phyloP scores from a whole-genome alignment of 2,329 filamentous ascomycete genomes.

The Aspergillus sergii region DNA sequence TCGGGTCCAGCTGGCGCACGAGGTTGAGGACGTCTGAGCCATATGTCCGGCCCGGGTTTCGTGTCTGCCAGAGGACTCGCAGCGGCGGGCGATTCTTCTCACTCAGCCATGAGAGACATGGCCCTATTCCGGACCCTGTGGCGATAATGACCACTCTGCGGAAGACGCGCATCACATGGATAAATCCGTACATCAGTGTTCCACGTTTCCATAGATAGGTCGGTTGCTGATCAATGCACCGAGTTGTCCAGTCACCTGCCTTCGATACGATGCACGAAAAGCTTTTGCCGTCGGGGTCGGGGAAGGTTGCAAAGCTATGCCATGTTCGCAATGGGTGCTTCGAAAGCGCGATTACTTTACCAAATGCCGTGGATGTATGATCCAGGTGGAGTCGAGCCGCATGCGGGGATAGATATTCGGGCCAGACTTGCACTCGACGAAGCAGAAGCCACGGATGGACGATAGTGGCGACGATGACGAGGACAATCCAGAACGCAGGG shows the following conservation, averaged over 20 bases:
- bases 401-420: slow-evolving; percentile 26
- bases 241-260: slow-evolving; percentile 28
- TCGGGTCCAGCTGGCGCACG: slow-evolving; percentile 35
- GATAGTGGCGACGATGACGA: slow-evolving; percentile 24
- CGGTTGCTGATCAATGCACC: slow-evolving; percentile 23
- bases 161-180: slow-evolving; percentile 35
- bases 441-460: slow-evolving; percentile 26
- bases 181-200: slow-evolving; percentile 11
- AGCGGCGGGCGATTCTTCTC: slow-evolving; percentile 24
- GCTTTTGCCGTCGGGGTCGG: slow-evolving; percentile 11
- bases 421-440: slow-evolving; percentile 21
- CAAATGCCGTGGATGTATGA: slow-evolving; percentile 20
- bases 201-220: slow-evolving; percentile 23
- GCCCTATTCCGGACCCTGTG: slow-evolving; percentile 44
- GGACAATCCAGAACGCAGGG: slow-evolving; percentile 25
- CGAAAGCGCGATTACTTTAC: slow-evolving; percentile 21
- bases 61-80: slow-evolving; percentile 38
- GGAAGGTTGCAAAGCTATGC: slow-evolving; percentile 28
- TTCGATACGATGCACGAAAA: slow-evolving; percentile 19
- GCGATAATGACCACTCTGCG: slow-evolving; percentile 40
- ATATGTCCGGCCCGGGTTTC: slow-evolving; percentile 37
- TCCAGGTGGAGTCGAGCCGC: slow-evolving; percentile 27
- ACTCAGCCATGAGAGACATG: slow-evolving; percentile 27
- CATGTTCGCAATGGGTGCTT: slow-evolving; percentile 24
- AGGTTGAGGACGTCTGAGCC: slow-evolving; percentile 33